Base-by-base conservation (phyloP, 768 basidiomycete species). In the Trametes gibbosa region DNA sequence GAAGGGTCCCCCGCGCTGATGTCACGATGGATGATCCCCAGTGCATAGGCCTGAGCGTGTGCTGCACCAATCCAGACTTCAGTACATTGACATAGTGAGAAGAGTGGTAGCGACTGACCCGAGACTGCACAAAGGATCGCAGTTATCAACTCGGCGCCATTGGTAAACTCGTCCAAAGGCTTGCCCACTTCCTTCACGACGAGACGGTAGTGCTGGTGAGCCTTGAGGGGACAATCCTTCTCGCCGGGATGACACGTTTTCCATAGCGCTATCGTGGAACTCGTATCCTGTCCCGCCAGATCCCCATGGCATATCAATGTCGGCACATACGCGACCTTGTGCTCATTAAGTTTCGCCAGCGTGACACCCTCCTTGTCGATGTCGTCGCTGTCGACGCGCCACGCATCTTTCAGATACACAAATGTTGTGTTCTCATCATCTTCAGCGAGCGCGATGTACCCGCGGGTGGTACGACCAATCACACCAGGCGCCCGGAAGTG, bases 361-460 rank as follows among this genome's bases (percentile, higher is more conserved):
- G 58, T 45, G 1, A 35, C 42, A 1, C 59, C 52, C 29, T 64
- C 63, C 29, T 50, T 51, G 34, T 40, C 23, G 35, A 53, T 16
- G 9, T 14, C 17, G 19, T 12, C 23, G 24, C 41, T 52, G 13
- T 24, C 27, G 10, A 47, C 32, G 3, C 59, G 55, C 63, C 63
- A 64, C 17, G 47, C 43, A 35, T 64, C 63, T 52, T 61, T 64
- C n/a, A 64, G 25, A 24, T 48, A 64, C 5, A 61, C 55, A 23
- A 64, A 45, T 5, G 34, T 29, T 16, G 19, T 16, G 25, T 29
- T 27, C 3, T 19, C 16, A 10, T 21, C 21, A 16, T 34, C 17
- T 32, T 32, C 32, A 47, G 29, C 63, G 21, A 50, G 48, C 10
- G 59, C 63, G n/a, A 64, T 32, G 41, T 61, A 64, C 16, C 63